Percentiles rank a stretch among this genome's conserved stretches.
These are phyloP conservation scores for Phytophthora pisi DNA, from an alignment of 352 stramenopile genomes.

Conservation along the genomic window DNA sequence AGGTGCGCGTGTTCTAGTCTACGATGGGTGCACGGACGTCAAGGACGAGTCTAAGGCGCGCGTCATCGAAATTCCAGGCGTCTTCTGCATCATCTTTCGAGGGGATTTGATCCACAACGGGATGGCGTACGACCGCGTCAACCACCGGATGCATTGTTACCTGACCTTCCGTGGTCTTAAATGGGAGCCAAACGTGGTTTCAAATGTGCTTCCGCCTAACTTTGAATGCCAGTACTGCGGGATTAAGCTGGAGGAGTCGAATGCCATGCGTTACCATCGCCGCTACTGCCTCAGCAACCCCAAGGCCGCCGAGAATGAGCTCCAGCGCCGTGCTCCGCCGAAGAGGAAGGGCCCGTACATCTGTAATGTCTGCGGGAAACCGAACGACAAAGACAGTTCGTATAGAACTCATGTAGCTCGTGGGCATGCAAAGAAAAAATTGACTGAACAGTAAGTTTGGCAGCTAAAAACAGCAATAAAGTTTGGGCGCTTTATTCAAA, in stretches of 20 bases:
- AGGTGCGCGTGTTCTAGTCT: background rate
- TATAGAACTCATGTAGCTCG: background rate
- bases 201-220: background rate
- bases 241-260: background rate
- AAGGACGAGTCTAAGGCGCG: background rate
- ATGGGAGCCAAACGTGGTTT: conserved; percentile 9
- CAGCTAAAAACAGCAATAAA: background rate
- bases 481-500: conserved; percentile 1
- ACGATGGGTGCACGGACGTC: conserved; percentile 4
- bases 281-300: conserved; percentile 3
- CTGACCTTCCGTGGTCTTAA: background rate
- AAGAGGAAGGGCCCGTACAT: background rate
- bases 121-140: background rate
- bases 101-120: conserved; percentile 8
- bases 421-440: background rate
- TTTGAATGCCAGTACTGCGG: background rate
- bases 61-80: background rate
- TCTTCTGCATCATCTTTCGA: conserved; percentile 10
- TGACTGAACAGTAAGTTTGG: background rate
- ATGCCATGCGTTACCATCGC: background rate
- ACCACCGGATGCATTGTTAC: conserved; percentile 16
- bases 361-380: background rate
- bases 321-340: background rate
- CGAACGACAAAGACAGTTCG: background rate
- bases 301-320: background rate